phyloP scores from a whole-genome alignment of 306 rosid species.

The Medicago arabica region DNA sequence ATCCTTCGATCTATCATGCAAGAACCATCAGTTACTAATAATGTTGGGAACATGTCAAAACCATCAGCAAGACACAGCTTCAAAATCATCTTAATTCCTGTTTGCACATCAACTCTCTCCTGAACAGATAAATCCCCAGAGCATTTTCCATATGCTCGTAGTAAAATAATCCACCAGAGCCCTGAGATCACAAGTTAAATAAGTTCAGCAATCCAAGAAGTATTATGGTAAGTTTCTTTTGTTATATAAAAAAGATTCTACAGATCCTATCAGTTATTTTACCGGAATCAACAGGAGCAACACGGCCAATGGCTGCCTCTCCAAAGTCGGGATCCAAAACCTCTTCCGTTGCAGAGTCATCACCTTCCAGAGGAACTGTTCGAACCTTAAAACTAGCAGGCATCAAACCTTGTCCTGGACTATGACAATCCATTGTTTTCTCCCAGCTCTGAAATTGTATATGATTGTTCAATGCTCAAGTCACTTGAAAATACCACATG shows the following conservation, averaged over 20 bases:
- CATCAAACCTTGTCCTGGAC: constrained; percentile 96
- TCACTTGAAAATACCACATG: no score
- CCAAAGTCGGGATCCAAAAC: constrained; percentile 94
- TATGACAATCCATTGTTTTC: constrained; percentile 91
- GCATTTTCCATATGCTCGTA: constrained; percentile 89
- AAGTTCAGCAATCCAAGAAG: constrained; percentile 32
- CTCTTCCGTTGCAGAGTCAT: constrained; percentile 82
- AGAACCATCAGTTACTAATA: constrained; percentile 84
- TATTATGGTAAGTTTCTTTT: constrained; percentile 21
- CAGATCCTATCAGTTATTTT: constrained; percentile 32
- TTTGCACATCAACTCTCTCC: constrained; percentile 93
- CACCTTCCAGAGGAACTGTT: constrained; percentile 83
- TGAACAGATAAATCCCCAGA: constrained; percentile 81
- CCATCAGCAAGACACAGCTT: constrained; percentile 89
- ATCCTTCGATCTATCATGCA: constrained; percentile 96
- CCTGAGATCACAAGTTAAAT: constrained; percentile 53
- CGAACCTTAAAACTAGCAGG: constrained; percentile 94
- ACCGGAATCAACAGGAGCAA: constrained; percentile 95
- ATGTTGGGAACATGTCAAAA: constrained; percentile 91
- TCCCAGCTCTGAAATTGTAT: constrained; percentile 83
- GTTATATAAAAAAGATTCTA: neutral
- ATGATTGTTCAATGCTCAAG: constrained; percentile 8
- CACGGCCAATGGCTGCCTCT: constrained; percentile 96
- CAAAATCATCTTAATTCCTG: constrained; percentile 89
- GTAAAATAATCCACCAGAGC: constrained; percentile 89